Evolutionary conservation across 139 green algal genomes (phyloP), one percentile per base, ranked within the genome.

Genomic region (Monoraphidium neglectum): DNA sequence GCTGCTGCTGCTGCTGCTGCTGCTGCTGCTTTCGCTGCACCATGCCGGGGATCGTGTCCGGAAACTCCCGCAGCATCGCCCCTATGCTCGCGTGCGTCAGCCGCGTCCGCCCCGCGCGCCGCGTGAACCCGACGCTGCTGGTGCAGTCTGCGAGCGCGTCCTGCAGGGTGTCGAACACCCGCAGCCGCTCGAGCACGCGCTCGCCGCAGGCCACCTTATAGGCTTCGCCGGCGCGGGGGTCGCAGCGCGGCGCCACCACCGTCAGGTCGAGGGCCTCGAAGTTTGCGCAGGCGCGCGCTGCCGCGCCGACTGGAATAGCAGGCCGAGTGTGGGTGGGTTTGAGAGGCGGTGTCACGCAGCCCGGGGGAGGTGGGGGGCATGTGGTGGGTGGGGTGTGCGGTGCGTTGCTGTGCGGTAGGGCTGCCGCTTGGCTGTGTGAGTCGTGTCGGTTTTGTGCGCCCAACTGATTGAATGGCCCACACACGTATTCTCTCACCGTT

Each of bases 91-190:
- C 66, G 43, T 89, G 78, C 18, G 77, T 82, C 6, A 82, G 54
- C 0, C 86, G 74, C 0, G 84, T 86, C 21, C 80, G 78, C 2
- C 87, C 87, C 13, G 76, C 82, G 1, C 87, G 51, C 18, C 87
- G 43, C 13, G 87, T 90, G 69, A 91, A 90, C 26, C 87, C 87
- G 24, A 91, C 75, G 75, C 87, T 91, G 35, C 82, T 37, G 51
- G 71, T 70, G 30, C 61, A 74, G 38, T 83, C 71, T 33, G 54
- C 62, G 64, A 83, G 46, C 13, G 76, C 74, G 33, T 87, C 60
- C 21, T 82, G 67, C 24, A 90, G 47, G 0, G 65, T 66, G 21
- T 67, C 63, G 23, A 84, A 76, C 5, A 87, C 78, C 1, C 16
- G 51, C 57, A 88, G 81, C 4, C 57, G 65, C 18, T 70, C 32